Evolutionary conservation across 1,284 basidiomycete species (phyloP), one percentile per base, ranked within the genome.

Genomic region (Tilletia walkeri): DNA sequence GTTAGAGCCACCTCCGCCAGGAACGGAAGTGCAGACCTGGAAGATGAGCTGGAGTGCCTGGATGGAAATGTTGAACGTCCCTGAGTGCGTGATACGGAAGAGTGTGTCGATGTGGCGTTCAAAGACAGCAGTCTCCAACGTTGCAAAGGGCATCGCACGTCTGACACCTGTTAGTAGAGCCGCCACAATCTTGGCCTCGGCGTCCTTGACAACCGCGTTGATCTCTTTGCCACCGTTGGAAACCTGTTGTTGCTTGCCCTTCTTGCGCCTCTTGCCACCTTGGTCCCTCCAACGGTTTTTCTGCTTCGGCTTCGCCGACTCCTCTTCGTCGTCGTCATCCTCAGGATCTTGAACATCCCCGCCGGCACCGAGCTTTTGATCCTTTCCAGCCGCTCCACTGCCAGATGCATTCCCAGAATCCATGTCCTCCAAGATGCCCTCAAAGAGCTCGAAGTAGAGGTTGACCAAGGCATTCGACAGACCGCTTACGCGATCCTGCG

Each of bases 121-220:
- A 77, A 98, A 90, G 91, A 93, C n/a, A 59, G 47, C 48, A 5
- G 47, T 38, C 6, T 3, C n/a, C 30, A 88, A 66, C 87, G 91
- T 91, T 12, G 94, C 93, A 81, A 93, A 99, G 0, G 96, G 96
- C 70, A 98, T 86, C 0, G 95, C 94, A 38, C 96, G 92, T 81
- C 98, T 97, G 61, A 99, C 91, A 68, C 96, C 95, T 0, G 94
- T 94, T 70, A 99, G 85, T 50, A 98, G 90, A 1, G 95, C 95
- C 18, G 94, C 92, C 49, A 96, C 88, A 68, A 98, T 86, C 84
- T 90, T 92, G 67, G 92, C 73, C n/a, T 82, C 76, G 49, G 78
- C 92, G 73, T 94, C 89, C 16, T 87, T 86, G 70, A 85, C 87
- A 65, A 74, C 67, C 2, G 71, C 66, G 0, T 67, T 67, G 2